phyloP scores from a whole-genome alignment of 495 filamentous ascomycete genomes.

The Penicillium paxilli region DNA sequence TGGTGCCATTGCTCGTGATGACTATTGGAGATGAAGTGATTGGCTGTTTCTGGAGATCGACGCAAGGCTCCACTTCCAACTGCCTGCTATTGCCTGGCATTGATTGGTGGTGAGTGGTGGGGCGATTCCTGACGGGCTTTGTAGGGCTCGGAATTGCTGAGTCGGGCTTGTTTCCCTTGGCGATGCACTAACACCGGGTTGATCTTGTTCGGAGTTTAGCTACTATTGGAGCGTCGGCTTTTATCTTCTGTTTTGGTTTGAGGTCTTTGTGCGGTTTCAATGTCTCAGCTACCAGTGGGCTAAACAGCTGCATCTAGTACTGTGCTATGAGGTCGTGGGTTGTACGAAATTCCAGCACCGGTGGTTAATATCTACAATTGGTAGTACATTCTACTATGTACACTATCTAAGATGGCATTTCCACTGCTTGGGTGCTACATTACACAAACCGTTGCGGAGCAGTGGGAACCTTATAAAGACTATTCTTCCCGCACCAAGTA shows the following conservation, averaged over 20 bases:
- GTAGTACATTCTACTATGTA: not conserved
- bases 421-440: not conserved
- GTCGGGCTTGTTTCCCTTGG: not conserved
- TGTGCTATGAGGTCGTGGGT: not conserved
- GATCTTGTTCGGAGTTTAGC: not conserved
- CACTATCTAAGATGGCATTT: too few species aligned
- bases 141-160: not conserved
- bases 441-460: not conserved
- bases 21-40: slow-evolving; percentile 11
- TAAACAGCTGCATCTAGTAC: too few species aligned
- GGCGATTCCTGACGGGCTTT: not conserved
- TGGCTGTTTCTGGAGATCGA: slow-evolving; percentile 6
- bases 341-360: too few species aligned
- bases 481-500: too few species aligned
- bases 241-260: not conserved
- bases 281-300: too few species aligned
- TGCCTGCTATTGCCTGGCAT: not conserved
- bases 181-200: not conserved
- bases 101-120: not conserved
- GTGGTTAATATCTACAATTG: too few species aligned
- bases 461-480: not conserved
- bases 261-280: too few species aligned
- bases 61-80: not conserved
- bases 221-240: not conserved
- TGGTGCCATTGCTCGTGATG: slow-evolving; percentile 8